Percentiles rank a stretch among this genome's conserved stretches.
Evolutionary conservation across 352 stramenopile genomes (phyloP).

Genomic region (Globisporangium recalcitrans): DNA sequence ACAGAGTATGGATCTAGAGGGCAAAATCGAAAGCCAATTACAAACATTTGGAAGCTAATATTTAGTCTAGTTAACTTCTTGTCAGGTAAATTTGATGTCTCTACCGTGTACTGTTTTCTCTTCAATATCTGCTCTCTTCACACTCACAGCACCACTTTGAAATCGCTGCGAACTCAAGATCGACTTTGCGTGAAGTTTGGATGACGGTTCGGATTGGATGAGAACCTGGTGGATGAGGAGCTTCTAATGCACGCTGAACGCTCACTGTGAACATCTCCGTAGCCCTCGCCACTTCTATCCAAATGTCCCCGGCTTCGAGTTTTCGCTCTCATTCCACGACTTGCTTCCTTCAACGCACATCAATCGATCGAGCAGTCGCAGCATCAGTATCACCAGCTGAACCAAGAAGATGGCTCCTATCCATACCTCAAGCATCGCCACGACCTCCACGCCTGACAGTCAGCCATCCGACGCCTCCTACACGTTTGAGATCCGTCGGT

Average conservation of each 20-base stretch:
- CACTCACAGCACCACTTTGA: too few species aligned
- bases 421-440: neutral
- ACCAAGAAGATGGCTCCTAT: neutral
- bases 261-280: neutral
- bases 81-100: too few species aligned
- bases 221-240: neutral
- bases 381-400: neutral
- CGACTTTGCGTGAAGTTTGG: neutral
- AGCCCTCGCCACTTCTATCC: too few species aligned
- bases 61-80: too few species aligned
- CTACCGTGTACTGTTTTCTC: neutral
- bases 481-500: slow-evolving; percentile 14
- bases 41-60: too few species aligned
- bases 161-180: too few species aligned
- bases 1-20: too few species aligned
- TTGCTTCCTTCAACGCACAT: neutral
- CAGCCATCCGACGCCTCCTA: neutral
- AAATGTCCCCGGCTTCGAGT: too few species aligned
- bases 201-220: neutral
- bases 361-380: neutral
- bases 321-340: neutral
- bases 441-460: neutral
- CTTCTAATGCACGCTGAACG: neutral
- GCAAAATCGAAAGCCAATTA: too few species aligned
- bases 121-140: too few species aligned